A percentile compares a stretch with the other conserved stretches of the same genome.
Conservation (phyloP, 805 yeast genomes). For the Ogataea wickerhamii region DNA sequence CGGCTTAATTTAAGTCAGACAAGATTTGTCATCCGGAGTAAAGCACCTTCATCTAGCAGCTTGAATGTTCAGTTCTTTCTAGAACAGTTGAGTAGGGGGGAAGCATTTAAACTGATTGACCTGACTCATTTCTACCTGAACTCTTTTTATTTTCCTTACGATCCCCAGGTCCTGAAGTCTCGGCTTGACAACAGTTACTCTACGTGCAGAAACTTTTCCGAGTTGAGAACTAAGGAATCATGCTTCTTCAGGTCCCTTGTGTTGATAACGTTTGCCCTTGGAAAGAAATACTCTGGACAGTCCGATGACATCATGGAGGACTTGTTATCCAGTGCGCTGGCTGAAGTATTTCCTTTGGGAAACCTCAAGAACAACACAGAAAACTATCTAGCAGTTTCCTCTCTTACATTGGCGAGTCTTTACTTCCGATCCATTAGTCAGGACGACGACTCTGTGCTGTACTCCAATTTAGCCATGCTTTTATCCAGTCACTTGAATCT, state of each 20-base stretch:
- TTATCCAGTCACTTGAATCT: slow-evolving; percentile 23
- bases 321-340: slow-evolving; percentile 15
- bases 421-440: slow-evolving; percentile 23
- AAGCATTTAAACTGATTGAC: slow-evolving; percentile 16
- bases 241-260: slow-evolving; percentile 20
- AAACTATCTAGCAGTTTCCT: slow-evolving; percentile 19
- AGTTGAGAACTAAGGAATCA: slow-evolving; percentile 7
- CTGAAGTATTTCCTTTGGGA: slow-evolving; percentile 18
- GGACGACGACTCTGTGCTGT: slow-evolving; percentile 26
- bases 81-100: slow-evolving; percentile 10
- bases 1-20: not conserved
- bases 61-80: slow-evolving; percentile 10
- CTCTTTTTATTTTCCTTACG: slow-evolving; percentile 25
- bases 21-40: not conserved
- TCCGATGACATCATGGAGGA: slow-evolving; percentile 15
- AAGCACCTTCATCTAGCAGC: slow-evolving; percentile 4
- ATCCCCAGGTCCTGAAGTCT: slow-evolving; percentile 15
- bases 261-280: slow-evolving; percentile 23
- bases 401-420: slow-evolving; percentile 20
- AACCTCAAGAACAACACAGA: slow-evolving; percentile 11
- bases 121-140: slow-evolving; percentile 22
- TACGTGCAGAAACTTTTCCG: slow-evolving; percentile 10
- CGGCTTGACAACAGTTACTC: slow-evolving; percentile 15
- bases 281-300: slow-evolving; percentile 20
- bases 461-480: slow-evolving; percentile 26